These are phyloP conservation scores for Cicer cuneatum DNA, from an alignment of 306 rosid genomes.

Conservation along the genomic window DNA sequence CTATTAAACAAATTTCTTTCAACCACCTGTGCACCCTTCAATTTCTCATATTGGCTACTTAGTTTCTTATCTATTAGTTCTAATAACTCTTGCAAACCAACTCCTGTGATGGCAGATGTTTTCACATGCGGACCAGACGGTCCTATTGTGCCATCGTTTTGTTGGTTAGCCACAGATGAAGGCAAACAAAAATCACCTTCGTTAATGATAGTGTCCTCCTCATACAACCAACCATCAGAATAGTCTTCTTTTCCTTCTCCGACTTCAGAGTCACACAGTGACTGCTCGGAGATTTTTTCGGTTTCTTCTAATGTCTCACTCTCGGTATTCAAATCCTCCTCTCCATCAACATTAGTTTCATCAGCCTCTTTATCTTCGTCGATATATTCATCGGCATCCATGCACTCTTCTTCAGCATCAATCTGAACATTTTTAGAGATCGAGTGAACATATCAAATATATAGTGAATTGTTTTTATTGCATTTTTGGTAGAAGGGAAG, in stretches of 20 bases:
- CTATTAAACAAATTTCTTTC: slow-evolving; percentile 58
- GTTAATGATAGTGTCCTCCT: slow-evolving; percentile 49
- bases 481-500: slow-evolving; percentile 18
- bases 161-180: slow-evolving; percentile 42
- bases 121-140: slow-evolving; percentile 70
- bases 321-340: slow-evolving; percentile 42
- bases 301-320: slow-evolving; percentile 32
- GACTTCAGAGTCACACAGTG: slow-evolving; percentile 36
- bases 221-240: slow-evolving; percentile 68
- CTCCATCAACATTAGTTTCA: slow-evolving; percentile 48
- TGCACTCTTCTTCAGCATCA: slow-evolving; percentile 64
- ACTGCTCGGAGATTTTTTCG: slow-evolving; percentile 35
- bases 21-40: slow-evolving; percentile 51
- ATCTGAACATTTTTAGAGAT: slow-evolving; percentile 60
- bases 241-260: slow-evolving; percentile 55
- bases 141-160: slow-evolving; percentile 37
- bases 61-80: slow-evolving; percentile 77
- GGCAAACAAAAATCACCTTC: slow-evolving; percentile 48
- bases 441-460: slow-evolving; percentile 17
- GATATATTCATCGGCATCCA: slow-evolving; percentile 49
- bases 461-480: slow-evolving; percentile 2
- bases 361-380: slow-evolving; percentile 50
- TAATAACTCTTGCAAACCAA: slow-evolving; percentile 84
- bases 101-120: slow-evolving; percentile 76
- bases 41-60: slow-evolving; percentile 57